These are phyloP conservation scores for Tuber magnatum DNA, from an alignment of 495 filamentous ascomycete genomes.

Conservation along the genomic window DNA sequence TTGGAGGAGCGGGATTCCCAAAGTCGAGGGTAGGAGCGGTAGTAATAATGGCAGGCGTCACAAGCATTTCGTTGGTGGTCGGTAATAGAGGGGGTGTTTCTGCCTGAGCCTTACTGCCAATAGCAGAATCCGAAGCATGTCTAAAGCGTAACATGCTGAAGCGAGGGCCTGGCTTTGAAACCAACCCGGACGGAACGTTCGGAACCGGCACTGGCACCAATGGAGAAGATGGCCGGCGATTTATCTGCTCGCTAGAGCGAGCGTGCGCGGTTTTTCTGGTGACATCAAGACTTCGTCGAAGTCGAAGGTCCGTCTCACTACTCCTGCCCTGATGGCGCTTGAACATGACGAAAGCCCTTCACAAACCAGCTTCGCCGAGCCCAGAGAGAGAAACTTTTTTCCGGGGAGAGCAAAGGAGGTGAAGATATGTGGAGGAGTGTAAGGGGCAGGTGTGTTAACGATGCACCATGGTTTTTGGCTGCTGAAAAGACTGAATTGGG, in stretches of 20 bases:
- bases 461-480: background rate
- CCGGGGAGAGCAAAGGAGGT: background rate
- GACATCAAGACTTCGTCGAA: conserved; percentile 36
- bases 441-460: background rate
- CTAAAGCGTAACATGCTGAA: conserved; percentile 88
- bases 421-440: conserved; percentile 8
- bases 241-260: conserved; percentile 45
- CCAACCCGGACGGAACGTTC: conserved; percentile 19
- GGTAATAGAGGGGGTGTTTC: conserved; percentile 44
- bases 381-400: background rate
- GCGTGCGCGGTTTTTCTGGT: conserved; percentile 37
- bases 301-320: conserved; percentile 38
- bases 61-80: conserved; percentile 26
- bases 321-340: conserved; percentile 38
- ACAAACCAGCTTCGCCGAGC: conserved; percentile 11
- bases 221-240: conserved; percentile 40
- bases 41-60: conserved; percentile 85
- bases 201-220: conserved; percentile 31
- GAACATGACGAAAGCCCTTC: conserved; percentile 33
- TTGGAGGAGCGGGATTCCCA: conserved; percentile 16
- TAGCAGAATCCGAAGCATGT: conserved; percentile 87
- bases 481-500: background rate
- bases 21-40: conserved; percentile 76
- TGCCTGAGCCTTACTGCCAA: conserved; percentile 69
- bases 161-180: conserved; percentile 44